Evolutionary conservation across 768 basidiomycete species (phyloP), one percentile per base, ranked within the genome.

Genomic region (Tulasnella sp.): DNA sequence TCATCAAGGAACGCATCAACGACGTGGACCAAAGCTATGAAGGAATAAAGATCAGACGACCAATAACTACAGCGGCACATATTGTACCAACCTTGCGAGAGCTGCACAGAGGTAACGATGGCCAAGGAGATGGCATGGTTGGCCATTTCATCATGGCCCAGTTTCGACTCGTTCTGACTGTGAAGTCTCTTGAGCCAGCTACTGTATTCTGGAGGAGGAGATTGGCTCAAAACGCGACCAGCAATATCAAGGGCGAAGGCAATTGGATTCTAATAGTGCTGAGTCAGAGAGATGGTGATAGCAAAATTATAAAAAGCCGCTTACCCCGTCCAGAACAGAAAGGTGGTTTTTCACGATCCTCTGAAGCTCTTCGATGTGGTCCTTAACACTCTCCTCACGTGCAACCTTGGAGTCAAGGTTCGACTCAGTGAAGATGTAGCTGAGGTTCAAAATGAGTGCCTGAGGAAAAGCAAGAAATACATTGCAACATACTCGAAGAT

Each of bases 401-500:
- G 37, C 20, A 41, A 50, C 19, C 7, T 41, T 13, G 24, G 22
- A 35, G 16, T 37, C n/a, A 19, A 27, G 22, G 6, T 37, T 41
- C 13, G n/a, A 22, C 3, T 55, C 19, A 13, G 31, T 5, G 15
- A 39, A 51, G 28, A 51, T 32, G 16, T 51, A 41, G 39, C 34
- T 35, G 13, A 16, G 34, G 16, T 16, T 16, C n/a, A n/a, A n/a
- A n/a, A n/a, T n/a, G n/a, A n/a, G n/a, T n/a, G n/a, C n/a, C n/a
- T n/a, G n/a, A n/a, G n/a, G n/a, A n/a, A n/a, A n/a, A n/a, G n/a
- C n/a, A n/a, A n/a, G n/a, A n/a, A n/a, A 10, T 48, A 33, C 9
- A 48, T 12, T 33, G 45, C 40, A 24, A 48, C 24, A 24, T 45
- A 48, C 40, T 55, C 29, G 32, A 39, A 52, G 53, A 55, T 41